phyloP scores from a whole-genome alignment of 306 rosid genomes.

The Cicer yamashitae region DNA sequence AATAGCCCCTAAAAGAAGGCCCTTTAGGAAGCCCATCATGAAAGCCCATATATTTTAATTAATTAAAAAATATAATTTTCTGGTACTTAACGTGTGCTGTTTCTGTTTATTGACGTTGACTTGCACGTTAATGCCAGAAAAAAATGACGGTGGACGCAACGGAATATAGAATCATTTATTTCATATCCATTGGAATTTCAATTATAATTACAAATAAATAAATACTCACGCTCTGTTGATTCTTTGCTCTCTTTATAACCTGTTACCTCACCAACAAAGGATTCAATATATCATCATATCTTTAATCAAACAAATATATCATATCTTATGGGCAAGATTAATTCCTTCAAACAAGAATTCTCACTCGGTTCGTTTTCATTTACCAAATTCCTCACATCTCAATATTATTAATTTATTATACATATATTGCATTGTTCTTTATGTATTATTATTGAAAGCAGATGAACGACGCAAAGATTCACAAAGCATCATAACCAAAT shows the following conservation, averaged over 20 bases:
- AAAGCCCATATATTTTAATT: neutral
- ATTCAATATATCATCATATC: neutral
- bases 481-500: slow-evolving; percentile 48
- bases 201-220: neutral
- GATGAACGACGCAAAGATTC: slow-evolving; percentile 54
- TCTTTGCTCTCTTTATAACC: neutral
- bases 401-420: neutral
- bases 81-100: slow-evolving; percentile 28
- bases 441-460: slow-evolving; percentile 29
- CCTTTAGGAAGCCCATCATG: neutral
- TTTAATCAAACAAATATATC: neutral
- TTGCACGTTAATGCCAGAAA: slow-evolving; percentile 34
- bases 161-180: slow-evolving; percentile 18
- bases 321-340: slow-evolving; percentile 45
- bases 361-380: slow-evolving; percentile 45
- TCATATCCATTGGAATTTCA: neutral
- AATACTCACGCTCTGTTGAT: neutral
- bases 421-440: slow-evolving; percentile 9
- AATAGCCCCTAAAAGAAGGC: too few relatives aligned
- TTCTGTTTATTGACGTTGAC: slow-evolving; percentile 35
- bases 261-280: neutral
- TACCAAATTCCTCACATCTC: neutral
- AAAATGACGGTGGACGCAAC: slow-evolving; percentile 45
- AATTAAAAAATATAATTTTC: too few relatives aligned
- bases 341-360: slow-evolving; percentile 53